Evolutionary conservation across 345 rosid genomes (phyloP), one percentile per base, ranked within the genome.

Genomic region (Syzygium oleosum): DNA sequence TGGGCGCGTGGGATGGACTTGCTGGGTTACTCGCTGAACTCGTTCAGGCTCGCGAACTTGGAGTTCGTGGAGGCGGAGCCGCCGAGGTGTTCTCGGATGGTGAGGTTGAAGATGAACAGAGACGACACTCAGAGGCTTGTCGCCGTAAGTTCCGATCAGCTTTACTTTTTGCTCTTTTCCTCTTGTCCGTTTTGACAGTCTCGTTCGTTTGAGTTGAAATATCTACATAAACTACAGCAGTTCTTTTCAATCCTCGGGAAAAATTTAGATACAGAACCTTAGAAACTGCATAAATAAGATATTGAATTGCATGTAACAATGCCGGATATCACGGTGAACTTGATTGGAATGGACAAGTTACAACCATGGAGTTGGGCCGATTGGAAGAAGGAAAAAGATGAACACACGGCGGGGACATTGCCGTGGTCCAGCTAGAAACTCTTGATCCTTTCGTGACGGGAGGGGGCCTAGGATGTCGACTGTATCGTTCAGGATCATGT

Each of bases 1-100:
- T 96, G 99, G 99, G 94, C 92, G 52, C 97, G 99, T 84, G 99
- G 99, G 19, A 53, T 94, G n/a, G 98, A 97, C 94, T 86, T 97
- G 94, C 90, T 97, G 49, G 99, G 99, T 11, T 97, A 97, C 89
- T 97, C 99, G 51, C 54, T 97, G 90, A 97, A 96, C 84, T 91
- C 99, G 2, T 91, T 96, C 21, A 85, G 98, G 94, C 88, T 93
- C 38, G 41, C 98, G 12, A 92, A 96, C 90, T 87, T 97, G 92
- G 46, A 88, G 21, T 96, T 96, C 84, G 90, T 91, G 31, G 98
- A 94, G 85, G 86, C 92, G 1, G 89, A 78, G 61, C 86, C 94
- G 49, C 87, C 91, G 5, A 89, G 96, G 89, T 77, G 86, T 29
- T 94, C 99, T 6, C 93, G 91, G 89, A 86, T 96, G 59, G 92